Percentiles rank a stretch among this genome's conserved stretches.
Conservation (phyloP, 2,329 filamentous ascomycete genomes). For the Beauveria bassiana region DNA sequence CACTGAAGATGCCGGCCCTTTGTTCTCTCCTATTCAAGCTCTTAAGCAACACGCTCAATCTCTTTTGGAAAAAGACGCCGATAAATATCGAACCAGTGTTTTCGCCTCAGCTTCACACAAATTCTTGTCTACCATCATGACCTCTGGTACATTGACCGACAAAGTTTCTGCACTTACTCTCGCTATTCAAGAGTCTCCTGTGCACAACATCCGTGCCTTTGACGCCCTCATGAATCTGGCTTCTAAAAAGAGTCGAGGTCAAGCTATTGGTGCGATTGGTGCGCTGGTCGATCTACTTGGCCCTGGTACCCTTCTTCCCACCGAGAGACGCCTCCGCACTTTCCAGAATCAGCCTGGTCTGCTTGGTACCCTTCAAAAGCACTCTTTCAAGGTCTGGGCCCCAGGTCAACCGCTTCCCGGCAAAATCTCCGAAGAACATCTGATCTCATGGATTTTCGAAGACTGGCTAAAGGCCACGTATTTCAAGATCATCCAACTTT, state of each 20-base stretch:
- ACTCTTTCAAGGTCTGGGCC: slow-evolving; percentile 53
- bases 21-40: slow-evolving; percentile 36
- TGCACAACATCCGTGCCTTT: slow-evolving; percentile 85
- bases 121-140: slow-evolving; percentile 95
- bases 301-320: slow-evolving; percentile 76
- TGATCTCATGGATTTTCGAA: slow-evolving; percentile 87
- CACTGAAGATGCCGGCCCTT: slow-evolving; percentile 37
- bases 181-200: slow-evolving; percentile 88
- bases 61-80: slow-evolving; percentile 71
- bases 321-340: slow-evolving; percentile 68
- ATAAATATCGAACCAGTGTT: slow-evolving; percentile 64
- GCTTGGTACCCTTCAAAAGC: slow-evolving; percentile 59
- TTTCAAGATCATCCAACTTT: slow-evolving; percentile 84
- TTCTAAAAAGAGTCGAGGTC: slow-evolving; percentile 87
- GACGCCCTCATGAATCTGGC: slow-evolving; percentile 76
- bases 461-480: slow-evolving; percentile 93
- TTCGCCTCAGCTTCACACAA: slow-evolving; percentile 83
- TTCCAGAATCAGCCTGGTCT: slow-evolving; percentile 77
- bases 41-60: slow-evolving; percentile 64
- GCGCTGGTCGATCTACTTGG: slow-evolving; percentile 92
- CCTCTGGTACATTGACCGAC: slow-evolving; percentile 90
- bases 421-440: slow-evolving; percentile 63
- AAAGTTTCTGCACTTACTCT: slow-evolving; percentile 94
- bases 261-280: slow-evolving; percentile 85
- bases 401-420: slow-evolving; percentile 63